phyloP scores from a whole-genome alignment of 169 alveolate genomes.

The Eimeria falciformis region DNA sequence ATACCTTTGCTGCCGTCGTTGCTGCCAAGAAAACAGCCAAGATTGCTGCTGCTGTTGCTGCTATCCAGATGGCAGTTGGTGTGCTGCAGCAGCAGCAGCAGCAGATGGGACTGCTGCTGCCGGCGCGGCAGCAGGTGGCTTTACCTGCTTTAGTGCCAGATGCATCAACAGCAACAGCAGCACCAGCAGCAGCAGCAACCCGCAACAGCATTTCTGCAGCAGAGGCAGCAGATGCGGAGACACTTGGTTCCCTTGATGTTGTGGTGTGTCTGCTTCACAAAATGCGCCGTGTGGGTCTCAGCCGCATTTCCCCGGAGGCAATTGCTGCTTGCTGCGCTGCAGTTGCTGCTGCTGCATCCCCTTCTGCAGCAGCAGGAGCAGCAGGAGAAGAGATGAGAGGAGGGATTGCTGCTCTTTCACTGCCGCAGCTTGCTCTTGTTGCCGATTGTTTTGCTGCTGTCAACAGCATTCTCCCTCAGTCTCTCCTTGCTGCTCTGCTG shows the following conservation, averaged over 20 bases:
- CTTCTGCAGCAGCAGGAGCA: background rate
- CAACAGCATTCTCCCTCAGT: background rate
- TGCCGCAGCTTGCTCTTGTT: conserved; percentile 41
- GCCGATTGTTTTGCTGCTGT: conserved; percentile 4
- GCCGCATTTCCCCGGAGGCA: conserved; percentile 19
- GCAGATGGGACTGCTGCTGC: conserved; percentile 47
- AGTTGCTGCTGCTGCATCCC: conserved; percentile 18
- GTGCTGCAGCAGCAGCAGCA: conserved; percentile 42
- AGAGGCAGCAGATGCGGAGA: background rate
- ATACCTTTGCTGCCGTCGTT: conserved; percentile 17
- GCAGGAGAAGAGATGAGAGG: conserved; percentile 9
- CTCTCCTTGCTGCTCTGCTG: conserved; percentile 44
- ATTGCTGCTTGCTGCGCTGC: conserved; percentile 64
- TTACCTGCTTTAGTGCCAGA: background rate
- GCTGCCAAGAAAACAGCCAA: conserved; percentile 11
- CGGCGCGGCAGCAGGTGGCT: conserved; percentile 51
- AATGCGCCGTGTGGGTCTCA: background rate
- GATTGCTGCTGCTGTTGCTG: conserved; percentile 41
- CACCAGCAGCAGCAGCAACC: conserved; percentile 39
- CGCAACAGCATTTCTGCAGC: conserved; percentile 11
- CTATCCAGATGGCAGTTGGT: background rate
- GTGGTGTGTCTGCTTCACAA: conserved; percentile 22
- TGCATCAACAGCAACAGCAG: background rate
- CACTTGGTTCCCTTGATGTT: conserved; percentile 43
- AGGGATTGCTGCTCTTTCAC: conserved; percentile 36